phyloP scores from a whole-genome alignment of 192 early-diverging fungal species.

The Spizellomyces sp. region DNA sequence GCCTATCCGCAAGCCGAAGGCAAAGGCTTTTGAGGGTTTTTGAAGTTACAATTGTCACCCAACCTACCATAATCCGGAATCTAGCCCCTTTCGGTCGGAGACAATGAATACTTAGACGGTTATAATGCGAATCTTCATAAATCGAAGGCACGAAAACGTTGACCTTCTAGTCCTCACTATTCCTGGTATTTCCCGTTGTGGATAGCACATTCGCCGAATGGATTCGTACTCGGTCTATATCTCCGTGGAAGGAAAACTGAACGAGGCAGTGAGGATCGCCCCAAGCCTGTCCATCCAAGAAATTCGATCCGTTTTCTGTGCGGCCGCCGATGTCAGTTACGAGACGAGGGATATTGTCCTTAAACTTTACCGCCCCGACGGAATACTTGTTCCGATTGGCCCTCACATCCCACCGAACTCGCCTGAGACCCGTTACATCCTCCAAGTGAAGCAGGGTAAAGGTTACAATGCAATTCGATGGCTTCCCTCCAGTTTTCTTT shows the following conservation, averaged over 20 bases:
- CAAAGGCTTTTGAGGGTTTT: too few relatives aligned
- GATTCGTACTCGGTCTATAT: constrained; percentile 8
- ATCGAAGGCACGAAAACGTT: too few relatives aligned
- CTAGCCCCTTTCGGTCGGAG: too few relatives aligned
- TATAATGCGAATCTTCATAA: too few relatives aligned
- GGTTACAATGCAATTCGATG: too few relatives aligned
- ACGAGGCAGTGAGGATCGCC: constrained; percentile 3
- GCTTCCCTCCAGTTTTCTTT: too few relatives aligned
- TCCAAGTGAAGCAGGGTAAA: constrained; percentile 1
- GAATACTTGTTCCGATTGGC: constrained; percentile 9
- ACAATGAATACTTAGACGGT: too few relatives aligned
- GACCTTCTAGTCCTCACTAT: too few relatives aligned
- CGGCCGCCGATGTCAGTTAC: constrained; percentile 1
- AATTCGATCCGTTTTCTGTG: constrained; percentile 15
- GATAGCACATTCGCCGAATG: background rate
- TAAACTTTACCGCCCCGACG: constrained; percentile 1
- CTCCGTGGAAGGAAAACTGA: background rate
- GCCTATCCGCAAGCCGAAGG: too few relatives aligned
- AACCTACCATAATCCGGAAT: too few relatives aligned
- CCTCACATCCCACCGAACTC: constrained; percentile 14
- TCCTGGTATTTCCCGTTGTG: too few relatives aligned
- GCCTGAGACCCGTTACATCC: constrained; percentile 6
- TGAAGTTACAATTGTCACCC: too few relatives aligned
- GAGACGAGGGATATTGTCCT: constrained; percentile 7
- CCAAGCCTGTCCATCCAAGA: constrained; percentile 1